These are phyloP conservation scores for Solanum paucissectum DNA, from an alignment of 257 asterid species.

Conservation along the genomic window DNA sequence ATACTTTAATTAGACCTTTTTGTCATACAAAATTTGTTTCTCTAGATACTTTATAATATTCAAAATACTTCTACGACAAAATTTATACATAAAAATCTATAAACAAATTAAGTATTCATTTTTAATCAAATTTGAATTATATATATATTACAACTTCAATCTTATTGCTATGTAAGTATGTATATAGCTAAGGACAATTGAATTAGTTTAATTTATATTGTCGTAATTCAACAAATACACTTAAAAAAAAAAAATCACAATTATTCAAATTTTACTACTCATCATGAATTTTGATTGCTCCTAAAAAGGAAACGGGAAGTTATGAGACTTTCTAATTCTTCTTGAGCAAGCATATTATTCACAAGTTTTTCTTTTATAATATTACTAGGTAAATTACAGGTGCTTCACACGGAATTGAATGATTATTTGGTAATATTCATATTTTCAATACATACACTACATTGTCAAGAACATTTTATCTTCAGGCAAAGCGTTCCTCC, in stretches of 20 bases:
- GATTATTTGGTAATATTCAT: no score
- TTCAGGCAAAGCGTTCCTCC: no score
- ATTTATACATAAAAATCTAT: not conserved
- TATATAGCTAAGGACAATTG: not conserved
- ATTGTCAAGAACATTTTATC: not conserved
- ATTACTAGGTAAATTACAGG: no score
- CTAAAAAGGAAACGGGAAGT: not conserved
- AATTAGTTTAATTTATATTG: not conserved
- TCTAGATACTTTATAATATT: not conserved
- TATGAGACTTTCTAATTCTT: not conserved
- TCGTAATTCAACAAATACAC: not conserved
- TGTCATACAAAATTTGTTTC: not conserved
- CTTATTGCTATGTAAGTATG: not conserved
- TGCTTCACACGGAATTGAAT: no score
- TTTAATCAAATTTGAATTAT: not conserved
- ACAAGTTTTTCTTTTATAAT: no score
- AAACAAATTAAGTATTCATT: not conserved
- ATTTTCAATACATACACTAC: no score
- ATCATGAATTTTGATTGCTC: not conserved
- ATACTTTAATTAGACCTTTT: not conserved
- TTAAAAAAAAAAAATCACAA: not conserved
- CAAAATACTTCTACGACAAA: not conserved
- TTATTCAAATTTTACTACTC: not conserved
- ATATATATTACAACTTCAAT: not conserved
- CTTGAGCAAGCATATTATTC: not conserved